Percentiles rank a stretch among this genome's conserved stretches.
Evolutionary conservation across 2,329 filamentous ascomycete genomes (phyloP).

Genomic region (Monosporascus sp.): DNA sequence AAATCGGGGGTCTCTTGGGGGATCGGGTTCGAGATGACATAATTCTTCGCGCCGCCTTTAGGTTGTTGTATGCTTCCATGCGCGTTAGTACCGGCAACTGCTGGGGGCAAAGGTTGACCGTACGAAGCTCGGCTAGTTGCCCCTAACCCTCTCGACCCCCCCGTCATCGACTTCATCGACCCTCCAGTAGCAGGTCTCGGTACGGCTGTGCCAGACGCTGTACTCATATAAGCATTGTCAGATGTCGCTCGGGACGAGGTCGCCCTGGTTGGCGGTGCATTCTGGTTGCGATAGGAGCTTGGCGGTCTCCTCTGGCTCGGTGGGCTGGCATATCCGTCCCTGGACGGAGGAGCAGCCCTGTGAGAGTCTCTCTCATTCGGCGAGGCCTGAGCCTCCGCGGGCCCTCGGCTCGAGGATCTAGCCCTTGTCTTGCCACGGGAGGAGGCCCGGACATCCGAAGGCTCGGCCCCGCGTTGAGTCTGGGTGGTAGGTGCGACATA

Average conservation of each 20-base stretch:
- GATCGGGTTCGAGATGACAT: slow-evolving; percentile 66
- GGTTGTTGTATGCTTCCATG: slow-evolving; percentile 88
- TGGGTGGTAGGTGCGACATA: slow-evolving; percentile 90
- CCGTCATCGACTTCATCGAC: slow-evolving; percentile 63
- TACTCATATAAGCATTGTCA: slow-evolving; percentile 48
- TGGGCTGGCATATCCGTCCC: slow-evolving; percentile 35
- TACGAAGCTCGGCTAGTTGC: slow-evolving; percentile 63
- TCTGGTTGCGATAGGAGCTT: slow-evolving; percentile 43
- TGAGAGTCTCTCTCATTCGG: slow-evolving; percentile 55
- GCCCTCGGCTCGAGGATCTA: slow-evolving; percentile 50
- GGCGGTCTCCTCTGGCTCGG: slow-evolving; percentile 36
- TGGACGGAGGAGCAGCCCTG: slow-evolving; percentile 47
- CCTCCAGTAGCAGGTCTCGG: slow-evolving; percentile 74
- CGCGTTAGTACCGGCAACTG: slow-evolving; percentile 81
- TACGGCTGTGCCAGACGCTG: slow-evolving; percentile 36
- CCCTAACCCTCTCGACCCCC: slow-evolving; percentile 56
- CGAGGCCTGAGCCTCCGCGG: slow-evolving; percentile 36
- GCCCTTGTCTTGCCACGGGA: slow-evolving; percentile 39
- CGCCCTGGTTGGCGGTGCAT: slow-evolving; percentile 41
- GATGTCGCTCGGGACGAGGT: slow-evolving; percentile 48
- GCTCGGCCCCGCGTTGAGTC: slow-evolving; percentile 63
- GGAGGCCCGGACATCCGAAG: slow-evolving; percentile 22
- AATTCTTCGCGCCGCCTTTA: slow-evolving; percentile 56
- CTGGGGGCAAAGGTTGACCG: slow-evolving; percentile 80
- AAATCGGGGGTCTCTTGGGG: slow-evolving; percentile 48